Conservation (phyloP, 371 early-diverging fungal genomes). For the Mortierella sp. region DNA sequence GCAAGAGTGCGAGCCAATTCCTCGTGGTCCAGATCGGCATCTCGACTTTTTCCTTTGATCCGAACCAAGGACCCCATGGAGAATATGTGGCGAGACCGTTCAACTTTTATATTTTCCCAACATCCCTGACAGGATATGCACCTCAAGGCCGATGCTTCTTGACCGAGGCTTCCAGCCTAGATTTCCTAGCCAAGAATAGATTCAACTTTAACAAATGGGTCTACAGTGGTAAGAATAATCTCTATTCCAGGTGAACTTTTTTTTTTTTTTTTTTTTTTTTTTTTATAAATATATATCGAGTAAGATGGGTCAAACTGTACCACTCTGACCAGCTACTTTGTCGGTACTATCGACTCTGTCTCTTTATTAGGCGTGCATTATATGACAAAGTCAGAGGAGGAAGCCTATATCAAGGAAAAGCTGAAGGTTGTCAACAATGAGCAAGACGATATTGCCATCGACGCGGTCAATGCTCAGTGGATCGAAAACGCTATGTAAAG, state of each 20-base stretch:
- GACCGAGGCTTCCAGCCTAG: conserved; percentile 77
- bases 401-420: conserved; percentile 58
- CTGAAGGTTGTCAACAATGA: conserved; percentile 57
- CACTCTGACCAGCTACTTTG: too few species aligned
- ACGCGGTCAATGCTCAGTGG: conserved; percentile 67
- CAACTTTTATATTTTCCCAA: conserved; percentile 91
- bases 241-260: not conserved
- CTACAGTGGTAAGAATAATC: conserved; percentile 36
- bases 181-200: conserved; percentile 77
- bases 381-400: conserved; percentile 72
- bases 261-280: not conserved
- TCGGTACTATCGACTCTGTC: not conserved
- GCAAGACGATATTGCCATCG: conserved; percentile 70
- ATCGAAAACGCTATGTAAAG: conserved; percentile 60
- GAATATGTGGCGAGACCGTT: conserved; percentile 84
- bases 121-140: conserved; percentile 63
- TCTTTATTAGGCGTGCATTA: conserved; percentile 75
- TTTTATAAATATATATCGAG: not conserved
- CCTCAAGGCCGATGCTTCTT: conserved; percentile 73
- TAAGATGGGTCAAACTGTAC: not conserved
- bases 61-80: conserved; percentile 38
- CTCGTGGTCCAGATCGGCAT: conserved; percentile 80
- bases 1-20: conserved; percentile 43
- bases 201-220: conserved; percentile 89
- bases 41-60: conserved; percentile 79